phyloP scores from a whole-genome alignment of 2,329 filamentous ascomycete species.

The Botrytis squamosa region DNA sequence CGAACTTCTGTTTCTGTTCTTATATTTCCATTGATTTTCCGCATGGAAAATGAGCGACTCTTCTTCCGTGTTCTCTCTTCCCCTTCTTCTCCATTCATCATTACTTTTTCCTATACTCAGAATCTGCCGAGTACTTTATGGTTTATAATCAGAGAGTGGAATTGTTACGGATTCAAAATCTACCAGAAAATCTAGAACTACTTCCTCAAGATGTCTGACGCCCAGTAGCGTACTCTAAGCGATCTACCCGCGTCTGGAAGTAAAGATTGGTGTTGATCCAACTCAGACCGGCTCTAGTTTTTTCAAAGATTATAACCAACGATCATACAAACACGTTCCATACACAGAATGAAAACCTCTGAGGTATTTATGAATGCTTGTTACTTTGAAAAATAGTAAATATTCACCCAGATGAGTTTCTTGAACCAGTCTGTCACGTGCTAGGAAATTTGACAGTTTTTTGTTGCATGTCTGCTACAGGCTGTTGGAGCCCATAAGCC shows the following conservation, averaged over 20 bases:
- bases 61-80: fast-evolving
- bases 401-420: background rate
- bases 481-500: background rate
- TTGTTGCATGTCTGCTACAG: background rate
- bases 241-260: background rate
- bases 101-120: fast-evolving
- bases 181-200: background rate
- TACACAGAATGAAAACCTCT: background rate
- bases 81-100: background rate
- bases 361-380: background rate
- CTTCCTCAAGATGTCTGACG: background rate
- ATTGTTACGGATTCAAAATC: background rate
- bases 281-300: background rate
- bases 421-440: background rate
- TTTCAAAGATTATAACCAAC: background rate
- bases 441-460: background rate
- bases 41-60: background rate
- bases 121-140: background rate
- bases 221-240: background rate
- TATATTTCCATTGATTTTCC: background rate
- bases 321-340: background rate
- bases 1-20: fast-evolving
- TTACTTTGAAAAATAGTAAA: background rate
- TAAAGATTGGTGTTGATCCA: background rate
- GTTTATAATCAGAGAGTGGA: too few species aligned